A percentile compares a stretch with the other conserved stretches of the same genome.
phyloP scores from a whole-genome alignment of 2,329 filamentous ascomycete species.

The Curvularia verruculosa region DNA sequence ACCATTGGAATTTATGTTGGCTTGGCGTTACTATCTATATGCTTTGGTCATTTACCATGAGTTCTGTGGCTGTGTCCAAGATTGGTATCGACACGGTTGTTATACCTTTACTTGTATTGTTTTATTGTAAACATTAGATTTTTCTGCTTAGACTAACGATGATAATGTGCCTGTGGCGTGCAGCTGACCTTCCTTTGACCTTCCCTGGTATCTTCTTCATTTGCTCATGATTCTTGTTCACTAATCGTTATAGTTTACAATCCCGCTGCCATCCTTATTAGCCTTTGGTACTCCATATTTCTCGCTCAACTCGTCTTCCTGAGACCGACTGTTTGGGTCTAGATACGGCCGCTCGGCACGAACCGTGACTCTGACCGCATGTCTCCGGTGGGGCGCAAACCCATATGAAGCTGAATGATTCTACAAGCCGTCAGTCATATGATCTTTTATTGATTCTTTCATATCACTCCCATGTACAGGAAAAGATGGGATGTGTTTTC shows the following conservation, averaged over 20 bases:
- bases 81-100: background rate
- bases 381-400: conserved; percentile 62
- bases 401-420: conserved; percentile 64
- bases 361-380: conserved; percentile 58
- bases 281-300: conserved; percentile 57
- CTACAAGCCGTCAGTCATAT: conserved; percentile 31
- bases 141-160: conserved; percentile 7
- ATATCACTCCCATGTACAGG: too few relatives aligned
- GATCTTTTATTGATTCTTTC: too few relatives aligned
- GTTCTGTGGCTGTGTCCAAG: background rate
- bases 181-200: background rate
- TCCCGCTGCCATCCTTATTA: conserved; percentile 62
- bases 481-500: too few relatives aligned
- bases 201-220: background rate
- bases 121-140: conserved; percentile 6
- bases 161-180: background rate
- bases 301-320: conserved; percentile 60
- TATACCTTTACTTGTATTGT: conserved; percentile 4
- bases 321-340: conserved; percentile 55
- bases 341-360: conserved; percentile 57
- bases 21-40: conserved; percentile 11
- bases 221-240: background rate
- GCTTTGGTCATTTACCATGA: background rate
- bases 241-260: conserved; percentile 64
- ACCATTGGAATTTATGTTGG: conserved; percentile 1